Percentiles rank a stretch among this genome's conserved stretches.
These are phyloP conservation scores for Fusarium denticulatum DNA, from an alignment of 2,329 filamentous ascomycete genomes.

Conservation along the genomic window DNA sequence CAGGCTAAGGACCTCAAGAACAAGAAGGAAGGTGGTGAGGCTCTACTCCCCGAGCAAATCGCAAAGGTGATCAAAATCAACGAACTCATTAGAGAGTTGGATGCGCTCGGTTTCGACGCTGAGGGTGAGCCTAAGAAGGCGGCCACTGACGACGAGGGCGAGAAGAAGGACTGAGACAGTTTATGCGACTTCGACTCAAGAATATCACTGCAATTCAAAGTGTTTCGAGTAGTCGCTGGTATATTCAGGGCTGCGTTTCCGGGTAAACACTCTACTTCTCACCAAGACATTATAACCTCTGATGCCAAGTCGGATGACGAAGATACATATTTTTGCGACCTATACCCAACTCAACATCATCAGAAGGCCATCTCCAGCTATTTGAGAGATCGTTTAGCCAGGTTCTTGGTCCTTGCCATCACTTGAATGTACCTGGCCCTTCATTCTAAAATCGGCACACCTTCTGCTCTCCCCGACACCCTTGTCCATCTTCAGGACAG, in stretches of 20 bases:
- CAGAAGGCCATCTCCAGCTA: neutral
- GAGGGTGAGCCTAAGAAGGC: conserved; percentile 70
- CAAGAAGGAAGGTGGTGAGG: conserved; percentile 89
- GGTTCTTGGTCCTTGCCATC: neutral
- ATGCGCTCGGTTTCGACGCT: conserved; percentile 82
- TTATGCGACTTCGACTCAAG: neutral
- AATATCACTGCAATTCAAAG: neutral
- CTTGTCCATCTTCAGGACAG: neutral
- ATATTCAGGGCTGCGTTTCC: neutral
- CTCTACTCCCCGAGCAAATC: conserved; percentile 90
- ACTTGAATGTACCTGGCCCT: neutral
- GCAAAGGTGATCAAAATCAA: conserved; percentile 98
- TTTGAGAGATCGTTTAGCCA: neutral
- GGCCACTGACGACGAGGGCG: conserved; percentile 8
- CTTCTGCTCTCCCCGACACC: neutral
- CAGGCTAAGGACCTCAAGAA: conserved; percentile 90
- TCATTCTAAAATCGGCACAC: neutral
- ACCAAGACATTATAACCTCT: neutral
- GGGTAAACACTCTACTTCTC: neutral
- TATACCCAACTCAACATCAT: neutral
- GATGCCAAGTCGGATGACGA: neutral
- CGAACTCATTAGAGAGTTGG: conserved; percentile 88
- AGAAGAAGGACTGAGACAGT: conserved; percentile 39
- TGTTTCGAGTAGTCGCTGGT: neutral
- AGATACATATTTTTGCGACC: neutral